phyloP scores from a whole-genome alignment of 2,329 filamentous ascomycete genomes.

The Cladosporium sp. region DNA sequence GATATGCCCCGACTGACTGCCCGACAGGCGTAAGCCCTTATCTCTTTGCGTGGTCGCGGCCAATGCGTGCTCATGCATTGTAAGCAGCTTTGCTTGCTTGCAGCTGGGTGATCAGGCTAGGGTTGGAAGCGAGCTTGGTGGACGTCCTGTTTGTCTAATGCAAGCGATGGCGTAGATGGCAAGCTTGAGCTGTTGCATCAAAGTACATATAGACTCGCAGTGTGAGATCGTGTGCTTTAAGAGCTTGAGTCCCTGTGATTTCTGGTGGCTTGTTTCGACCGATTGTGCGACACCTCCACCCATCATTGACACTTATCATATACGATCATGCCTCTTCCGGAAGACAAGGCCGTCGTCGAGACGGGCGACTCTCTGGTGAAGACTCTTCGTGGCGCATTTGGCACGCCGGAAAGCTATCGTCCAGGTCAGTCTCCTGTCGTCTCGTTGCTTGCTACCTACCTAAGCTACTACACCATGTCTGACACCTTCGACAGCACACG shows the following conservation, averaged over 20 bases:
- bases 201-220: neutral
- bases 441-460: neutral
- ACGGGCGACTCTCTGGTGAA: conserved; percentile 28
- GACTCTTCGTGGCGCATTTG: conserved; percentile 28
- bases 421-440: conserved; percentile 24
- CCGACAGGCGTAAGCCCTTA: neutral
- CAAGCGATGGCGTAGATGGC: neutral
- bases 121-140: neutral
- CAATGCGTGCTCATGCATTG: neutral
- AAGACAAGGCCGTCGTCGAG: conserved; percentile 23
- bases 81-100: neutral
- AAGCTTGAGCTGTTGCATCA: neutral
- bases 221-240: neutral
- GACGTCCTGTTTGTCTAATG: too few relatives aligned
- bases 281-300: neutral
- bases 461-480: conserved; percentile 11
- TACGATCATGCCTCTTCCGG: conserved; percentile 29
- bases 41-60: neutral
- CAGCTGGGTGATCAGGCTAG: neutral
- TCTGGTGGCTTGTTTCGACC: neutral
- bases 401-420: conserved; percentile 27
- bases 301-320: neutral
- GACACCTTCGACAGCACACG: conserved; percentile 47
- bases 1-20: neutral
- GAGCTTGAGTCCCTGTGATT: neutral